Percentiles rank a stretch among this genome's conserved stretches.
phyloP scores from a whole-genome alignment of 345 rosid species.

The Passiflora organensis region DNA sequence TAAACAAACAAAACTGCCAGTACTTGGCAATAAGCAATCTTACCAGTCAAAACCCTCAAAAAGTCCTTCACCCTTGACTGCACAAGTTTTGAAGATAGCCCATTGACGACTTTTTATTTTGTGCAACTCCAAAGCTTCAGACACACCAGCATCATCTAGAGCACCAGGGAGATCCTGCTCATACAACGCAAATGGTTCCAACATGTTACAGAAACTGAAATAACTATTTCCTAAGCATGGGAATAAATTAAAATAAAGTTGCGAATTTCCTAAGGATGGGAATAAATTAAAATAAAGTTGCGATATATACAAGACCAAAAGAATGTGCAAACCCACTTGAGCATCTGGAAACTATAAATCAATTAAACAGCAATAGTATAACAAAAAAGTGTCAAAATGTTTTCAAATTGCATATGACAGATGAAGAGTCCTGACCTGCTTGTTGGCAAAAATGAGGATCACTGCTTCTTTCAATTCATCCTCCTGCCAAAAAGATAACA shows the following conservation, averaged over 20 bases:
- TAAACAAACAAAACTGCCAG: not conserved
- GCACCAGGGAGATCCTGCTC: constrained; percentile 23
- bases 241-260: not conserved
- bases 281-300: too few species aligned
- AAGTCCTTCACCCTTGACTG: constrained; percentile 25
- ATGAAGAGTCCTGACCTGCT: constrained; percentile 36
- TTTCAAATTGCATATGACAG: not conserved
- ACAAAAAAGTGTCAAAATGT: too few species aligned
- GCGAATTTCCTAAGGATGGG: not conserved
- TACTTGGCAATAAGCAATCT: constrained; percentile 4
- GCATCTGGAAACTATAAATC: not conserved
- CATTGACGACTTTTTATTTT: constrained; percentile 22
- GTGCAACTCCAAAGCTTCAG: constrained; percentile 29
- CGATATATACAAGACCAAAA: too few species aligned
- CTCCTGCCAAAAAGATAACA: constrained; percentile 26
- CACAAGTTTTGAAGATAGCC: constrained; percentile 28
- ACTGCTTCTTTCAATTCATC: constrained; percentile 50
- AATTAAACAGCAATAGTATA: not conserved
- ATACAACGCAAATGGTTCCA: not conserved
- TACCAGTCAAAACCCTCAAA: constrained; percentile 26
- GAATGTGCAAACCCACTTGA: too few species aligned
- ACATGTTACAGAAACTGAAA: not conserved
- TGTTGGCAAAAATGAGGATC: constrained; percentile 53
- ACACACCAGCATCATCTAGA: constrained; percentile 19
- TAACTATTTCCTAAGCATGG: not conserved